phyloP scores from a whole-genome alignment of 2,329 filamentous ascomycete species.

The Neopestalotiopsis sp. region DNA sequence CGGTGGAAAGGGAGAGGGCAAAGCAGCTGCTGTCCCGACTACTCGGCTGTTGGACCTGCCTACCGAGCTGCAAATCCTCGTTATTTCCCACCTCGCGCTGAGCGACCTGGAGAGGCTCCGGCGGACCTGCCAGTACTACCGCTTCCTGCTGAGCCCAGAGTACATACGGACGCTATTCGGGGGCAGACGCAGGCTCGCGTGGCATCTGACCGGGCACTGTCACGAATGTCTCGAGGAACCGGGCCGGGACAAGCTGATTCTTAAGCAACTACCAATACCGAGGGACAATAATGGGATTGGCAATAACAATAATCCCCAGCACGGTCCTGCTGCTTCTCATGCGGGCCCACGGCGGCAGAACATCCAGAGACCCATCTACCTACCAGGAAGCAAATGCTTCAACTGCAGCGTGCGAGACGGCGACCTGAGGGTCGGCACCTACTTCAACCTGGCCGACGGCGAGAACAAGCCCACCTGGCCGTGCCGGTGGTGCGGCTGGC shows the following conservation, averaged over 20 bases:
- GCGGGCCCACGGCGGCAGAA: too few relatives aligned
- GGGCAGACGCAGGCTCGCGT: conserved; percentile 30
- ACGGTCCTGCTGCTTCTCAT: too few relatives aligned
- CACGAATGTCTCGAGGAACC: conserved; percentile 42
- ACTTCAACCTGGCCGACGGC: conserved; percentile 42
- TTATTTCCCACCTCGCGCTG: conserved; percentile 46
- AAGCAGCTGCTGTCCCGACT: conserved; percentile 10
- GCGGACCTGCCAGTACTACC: conserved; percentile 44
- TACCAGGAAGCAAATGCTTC: conserved; percentile 41
- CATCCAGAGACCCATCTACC: too few relatives aligned
- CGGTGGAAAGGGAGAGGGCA: background rate
- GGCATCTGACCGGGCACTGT: conserved; percentile 44
- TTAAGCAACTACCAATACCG: conserved; percentile 33
- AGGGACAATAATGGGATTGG: conserved; percentile 13
- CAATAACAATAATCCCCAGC: too few relatives aligned
- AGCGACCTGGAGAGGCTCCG: conserved; percentile 49
- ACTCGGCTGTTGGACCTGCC: conserved; percentile 41
- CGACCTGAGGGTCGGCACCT: conserved; percentile 43
- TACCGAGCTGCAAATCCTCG: conserved; percentile 46
- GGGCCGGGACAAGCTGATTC: conserved; percentile 37
- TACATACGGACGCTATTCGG: conserved; percentile 43
- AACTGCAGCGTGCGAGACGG: conserved; percentile 40
- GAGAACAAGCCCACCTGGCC: conserved; percentile 37
- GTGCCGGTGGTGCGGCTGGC: conserved; percentile 51
- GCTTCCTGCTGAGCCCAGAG: conserved; percentile 38